phyloP scores from a whole-genome alignment of 257 asterid genomes.

The Petunia secreta region DNA sequence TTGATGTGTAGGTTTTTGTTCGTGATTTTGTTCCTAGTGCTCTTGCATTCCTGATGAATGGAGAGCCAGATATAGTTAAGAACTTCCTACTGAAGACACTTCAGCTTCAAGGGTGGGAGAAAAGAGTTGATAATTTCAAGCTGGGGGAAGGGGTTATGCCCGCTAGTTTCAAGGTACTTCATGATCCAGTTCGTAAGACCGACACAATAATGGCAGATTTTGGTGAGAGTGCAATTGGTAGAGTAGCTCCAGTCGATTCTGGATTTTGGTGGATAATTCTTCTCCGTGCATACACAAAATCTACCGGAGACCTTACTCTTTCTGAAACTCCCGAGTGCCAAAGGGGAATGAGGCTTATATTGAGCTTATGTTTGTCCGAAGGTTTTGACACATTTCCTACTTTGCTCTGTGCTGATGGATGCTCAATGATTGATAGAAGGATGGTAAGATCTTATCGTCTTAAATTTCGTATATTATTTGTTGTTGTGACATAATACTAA shows the following conservation, averaged over 20 bases:
- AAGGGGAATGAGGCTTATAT: constrained; percentile 77
- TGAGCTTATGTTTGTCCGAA: constrained; percentile 66
- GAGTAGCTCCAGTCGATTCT: constrained; percentile 87
- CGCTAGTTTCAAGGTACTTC: constrained; percentile 80
- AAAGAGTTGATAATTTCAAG: constrained; percentile 67
- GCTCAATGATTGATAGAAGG: constrained; percentile 83
- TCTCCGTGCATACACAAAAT: constrained; percentile 81
- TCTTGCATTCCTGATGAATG: constrained; percentile 74
- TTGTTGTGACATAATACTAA: not conserved
- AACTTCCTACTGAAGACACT: constrained; percentile 74
- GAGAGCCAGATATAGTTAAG: constrained; percentile 75
- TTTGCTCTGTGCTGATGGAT: constrained; percentile 79
- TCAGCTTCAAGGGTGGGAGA: constrained; percentile 87
- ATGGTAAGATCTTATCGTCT: constrained; percentile 53
- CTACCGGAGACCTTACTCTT: constrained; percentile 64
- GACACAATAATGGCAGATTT: constrained; percentile 74
- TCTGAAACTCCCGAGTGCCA: constrained; percentile 80
- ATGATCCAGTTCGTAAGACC: constrained; percentile 64
- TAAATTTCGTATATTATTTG: constrained; percentile 21
- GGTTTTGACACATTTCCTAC: constrained; percentile 86
- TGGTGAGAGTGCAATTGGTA: constrained; percentile 84
- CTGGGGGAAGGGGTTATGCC: constrained; percentile 87
- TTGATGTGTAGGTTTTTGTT: constrained; percentile 63
- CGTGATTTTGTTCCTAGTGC: constrained; percentile 85
- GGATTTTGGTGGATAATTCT: constrained; percentile 93